Evolutionary conservation across 192 early-diverging fungal genomes (phyloP).

Genomic region (Backusella macrospora): DNA sequence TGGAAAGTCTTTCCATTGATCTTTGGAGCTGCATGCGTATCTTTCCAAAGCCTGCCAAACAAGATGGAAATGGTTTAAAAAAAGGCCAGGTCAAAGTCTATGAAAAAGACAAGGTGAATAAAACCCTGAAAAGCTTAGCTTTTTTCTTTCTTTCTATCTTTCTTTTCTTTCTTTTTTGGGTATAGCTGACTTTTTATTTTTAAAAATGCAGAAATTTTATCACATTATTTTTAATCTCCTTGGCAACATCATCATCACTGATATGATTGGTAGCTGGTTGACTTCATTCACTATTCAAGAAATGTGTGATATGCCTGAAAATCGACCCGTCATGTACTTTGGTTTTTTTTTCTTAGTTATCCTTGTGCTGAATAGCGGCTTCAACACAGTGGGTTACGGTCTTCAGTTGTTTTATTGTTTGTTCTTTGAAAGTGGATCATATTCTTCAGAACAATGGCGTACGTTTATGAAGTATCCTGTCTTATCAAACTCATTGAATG

Average conservation of each 20-base stretch:
- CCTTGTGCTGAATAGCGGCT: background rate
- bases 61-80: slow-evolving; percentile 20
- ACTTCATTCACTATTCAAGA: slow-evolving; percentile 13
- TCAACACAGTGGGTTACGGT: background rate
- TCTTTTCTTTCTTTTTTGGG: too few species aligned
- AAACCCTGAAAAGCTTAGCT: background rate
- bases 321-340: background rate
- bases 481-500: slow-evolving; percentile 16
- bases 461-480: slow-evolving; percentile 15
- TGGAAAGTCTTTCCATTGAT: slow-evolving; percentile 17
- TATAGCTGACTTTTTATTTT: background rate
- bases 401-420: slow-evolving; percentile 10
- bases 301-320: background rate
- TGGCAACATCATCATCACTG: background rate
- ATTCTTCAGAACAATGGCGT: slow-evolving; percentile 28
- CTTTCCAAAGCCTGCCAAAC: slow-evolving; percentile 26
- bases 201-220: slow-evolving; percentile 18
- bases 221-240: slow-evolving; percentile 10
- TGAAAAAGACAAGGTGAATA: slow-evolving; percentile 2
- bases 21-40: slow-evolving; percentile 27
- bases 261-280: slow-evolving; percentile 12
- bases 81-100: slow-evolving; percentile 28
- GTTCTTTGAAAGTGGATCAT: slow-evolving; percentile 4
- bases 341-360: background rate
- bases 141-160: background rate